Percentiles rank a stretch among this genome's conserved stretches.
Evolutionary conservation across 768 basidiomycete species (phyloP).

Genomic region (Mycena belliarum): DNA sequence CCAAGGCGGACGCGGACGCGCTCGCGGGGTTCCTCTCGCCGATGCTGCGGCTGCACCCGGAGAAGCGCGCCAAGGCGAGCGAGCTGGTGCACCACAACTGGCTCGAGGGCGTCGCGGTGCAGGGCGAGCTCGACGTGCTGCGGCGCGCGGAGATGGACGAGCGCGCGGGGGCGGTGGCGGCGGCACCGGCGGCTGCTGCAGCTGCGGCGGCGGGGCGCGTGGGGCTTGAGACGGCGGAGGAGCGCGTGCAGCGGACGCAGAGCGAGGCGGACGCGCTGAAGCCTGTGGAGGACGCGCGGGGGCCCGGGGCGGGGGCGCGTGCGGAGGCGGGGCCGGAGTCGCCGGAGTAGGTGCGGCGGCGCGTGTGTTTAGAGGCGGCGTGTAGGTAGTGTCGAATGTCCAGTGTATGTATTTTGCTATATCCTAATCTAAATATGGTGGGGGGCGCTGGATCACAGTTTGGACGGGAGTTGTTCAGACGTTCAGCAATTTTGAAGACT

Average conservation of each 20-base stretch:
- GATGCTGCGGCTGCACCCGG: slow-evolving; percentile 89
- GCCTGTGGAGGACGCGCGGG: slow-evolving; percentile 18
- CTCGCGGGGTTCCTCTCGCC: slow-evolving; percentile 82
- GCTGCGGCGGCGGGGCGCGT: too few relatives aligned
- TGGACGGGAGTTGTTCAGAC: too few relatives aligned
- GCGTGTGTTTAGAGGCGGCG: slow-evolving; percentile 2
- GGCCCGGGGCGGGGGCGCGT: background rate
- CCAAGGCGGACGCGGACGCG: slow-evolving; percentile 75
- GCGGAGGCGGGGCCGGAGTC: background rate
- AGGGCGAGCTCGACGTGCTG: slow-evolving; percentile 88
- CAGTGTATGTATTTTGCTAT: slow-evolving; percentile 10
- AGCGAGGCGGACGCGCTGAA: slow-evolving; percentile 43
- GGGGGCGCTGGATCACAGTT: too few relatives aligned
- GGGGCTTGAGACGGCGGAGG: slow-evolving; percentile 23
- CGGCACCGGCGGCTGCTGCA: slow-evolving; percentile 4
- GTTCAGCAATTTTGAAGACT: too few relatives aligned
- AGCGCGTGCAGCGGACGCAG: slow-evolving; percentile 32
- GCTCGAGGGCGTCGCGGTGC: slow-evolving; percentile 83
- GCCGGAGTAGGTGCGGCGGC: background rate
- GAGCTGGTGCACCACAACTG: slow-evolving; percentile 86
- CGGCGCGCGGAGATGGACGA: slow-evolving; percentile 54
- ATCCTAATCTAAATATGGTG: too few relatives aligned
- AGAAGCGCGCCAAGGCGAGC: slow-evolving; percentile 84
- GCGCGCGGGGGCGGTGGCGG: slow-evolving; percentile 32
- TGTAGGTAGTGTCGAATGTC: slow-evolving; percentile 16